Evolutionary conservation across 441 rosid species (phyloP).

Genomic region (Sinapis alba): DNA sequence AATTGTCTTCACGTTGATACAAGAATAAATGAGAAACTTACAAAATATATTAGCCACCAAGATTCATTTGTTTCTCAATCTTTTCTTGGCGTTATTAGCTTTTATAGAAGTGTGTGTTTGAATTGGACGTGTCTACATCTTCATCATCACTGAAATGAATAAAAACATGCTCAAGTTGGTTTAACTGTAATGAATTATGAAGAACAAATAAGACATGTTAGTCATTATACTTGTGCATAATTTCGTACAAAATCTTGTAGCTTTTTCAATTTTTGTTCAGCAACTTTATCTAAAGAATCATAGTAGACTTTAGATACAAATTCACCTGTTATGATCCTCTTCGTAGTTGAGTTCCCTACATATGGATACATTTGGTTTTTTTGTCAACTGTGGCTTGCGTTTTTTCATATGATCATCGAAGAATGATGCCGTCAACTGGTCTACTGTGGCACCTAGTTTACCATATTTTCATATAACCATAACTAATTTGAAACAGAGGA

Average conservation of each 20-base stretch:
- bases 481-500: neutral
- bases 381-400: neutral
- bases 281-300: neutral
- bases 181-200: neutral
- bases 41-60: neutral
- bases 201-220: neutral
- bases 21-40: neutral
- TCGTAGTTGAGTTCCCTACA: neutral
- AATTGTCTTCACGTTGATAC: neutral
- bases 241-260: neutral
- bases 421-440: neutral
- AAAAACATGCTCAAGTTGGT: neutral
- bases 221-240: neutral
- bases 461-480: neutral
- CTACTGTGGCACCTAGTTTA: neutral
- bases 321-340: neutral
- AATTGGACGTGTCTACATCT: neutral
- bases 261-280: neutral
- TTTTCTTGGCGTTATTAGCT: neutral
- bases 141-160: neutral
- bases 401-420: neutral
- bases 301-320: neutral
- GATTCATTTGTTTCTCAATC: no score
- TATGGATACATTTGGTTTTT: neutral
- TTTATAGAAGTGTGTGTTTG: no score